Base-by-base conservation (phyloP, 2,329 filamentous ascomycete species). In the Claviceps humidiphila region DNA sequence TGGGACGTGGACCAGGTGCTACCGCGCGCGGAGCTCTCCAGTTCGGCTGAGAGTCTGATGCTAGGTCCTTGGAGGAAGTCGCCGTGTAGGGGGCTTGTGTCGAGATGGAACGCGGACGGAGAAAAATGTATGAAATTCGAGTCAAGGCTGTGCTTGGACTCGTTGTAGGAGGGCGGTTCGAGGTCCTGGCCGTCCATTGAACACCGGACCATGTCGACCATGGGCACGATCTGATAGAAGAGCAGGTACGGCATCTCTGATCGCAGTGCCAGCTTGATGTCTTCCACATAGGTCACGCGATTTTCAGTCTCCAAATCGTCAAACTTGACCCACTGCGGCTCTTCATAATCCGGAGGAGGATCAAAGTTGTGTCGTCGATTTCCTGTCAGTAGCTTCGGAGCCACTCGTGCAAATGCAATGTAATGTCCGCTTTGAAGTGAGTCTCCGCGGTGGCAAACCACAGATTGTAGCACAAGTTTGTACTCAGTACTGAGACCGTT, bases 231-330 rank as follows among this genome's bases (percentile, higher is more conserved):
- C 66, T 96, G 91, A 63, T 96, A 98, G 67, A 97, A 97, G 0
- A 98, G 74, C 6, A 97, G 77, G 64, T 97, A 97, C 0, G 93
- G 91, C 65, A 89, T 94, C 65, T 96, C 90, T n/a, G 85, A 78
- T 58, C 81, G 84, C 49, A 97, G 70, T 0, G 87, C 84, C 58
- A 84, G 71, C 55, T 87, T 83, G 59, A 84, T 80, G 56, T 96
- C 85, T 60, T 94, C 81, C 48, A 96, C 82, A 51, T 85, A 76
- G 0, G 75, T 76, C 3, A 97, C 85, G 26, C 91, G 80, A 52
- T 82, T 76, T 39, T 78, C 72, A 1, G 80, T 71, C 30, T 68
- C 63, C n/a, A 97, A 73, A 64, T 98, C 93, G 63, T 98, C 93
- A 60, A 95, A 96, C 40, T 84, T 85, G 64, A 95, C 82, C 93